Percentiles rank a stretch among this genome's conserved stretches.
These are phyloP conservation scores for Amphicarpaea edgeworthii DNA, from an alignment of 306 rosid genomes.

Conservation along the genomic window DNA sequence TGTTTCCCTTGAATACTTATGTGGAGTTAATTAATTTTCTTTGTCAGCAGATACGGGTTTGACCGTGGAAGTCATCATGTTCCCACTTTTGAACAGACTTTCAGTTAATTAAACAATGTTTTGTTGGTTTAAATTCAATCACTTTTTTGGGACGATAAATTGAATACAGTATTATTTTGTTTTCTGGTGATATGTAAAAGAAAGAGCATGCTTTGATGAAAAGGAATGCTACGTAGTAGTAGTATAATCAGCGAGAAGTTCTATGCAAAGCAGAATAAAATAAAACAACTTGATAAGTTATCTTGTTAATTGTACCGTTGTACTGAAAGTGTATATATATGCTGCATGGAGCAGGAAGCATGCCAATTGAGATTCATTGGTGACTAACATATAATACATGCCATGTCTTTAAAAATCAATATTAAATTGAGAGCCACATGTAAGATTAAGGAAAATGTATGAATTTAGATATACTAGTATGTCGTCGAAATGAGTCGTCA, in stretches of 20 bases:
- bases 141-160: background rate
- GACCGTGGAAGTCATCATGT: background rate
- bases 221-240: background rate
- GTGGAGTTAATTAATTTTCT: background rate
- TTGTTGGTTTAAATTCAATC: background rate
- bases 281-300: background rate
- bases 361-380: background rate
- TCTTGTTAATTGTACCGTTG: background rate
- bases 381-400: background rate
- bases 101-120: background rate
- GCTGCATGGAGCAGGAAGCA: constrained; percentile 15
- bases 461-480: background rate
- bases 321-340: background rate
- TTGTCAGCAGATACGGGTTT: background rate
- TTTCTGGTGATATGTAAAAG: background rate
- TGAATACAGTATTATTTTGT: background rate
- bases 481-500: background rate
- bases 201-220: background rate
- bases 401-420: too few relatives aligned
- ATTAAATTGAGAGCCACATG: background rate
- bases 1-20: too few relatives aligned
- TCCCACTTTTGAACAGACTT: background rate
- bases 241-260: background rate
- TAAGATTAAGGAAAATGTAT: background rate
- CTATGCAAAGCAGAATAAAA: background rate